Base-by-base conservation (phyloP, 2,329 filamentous ascomycete species). In the Niveomyces coronatus region DNA sequence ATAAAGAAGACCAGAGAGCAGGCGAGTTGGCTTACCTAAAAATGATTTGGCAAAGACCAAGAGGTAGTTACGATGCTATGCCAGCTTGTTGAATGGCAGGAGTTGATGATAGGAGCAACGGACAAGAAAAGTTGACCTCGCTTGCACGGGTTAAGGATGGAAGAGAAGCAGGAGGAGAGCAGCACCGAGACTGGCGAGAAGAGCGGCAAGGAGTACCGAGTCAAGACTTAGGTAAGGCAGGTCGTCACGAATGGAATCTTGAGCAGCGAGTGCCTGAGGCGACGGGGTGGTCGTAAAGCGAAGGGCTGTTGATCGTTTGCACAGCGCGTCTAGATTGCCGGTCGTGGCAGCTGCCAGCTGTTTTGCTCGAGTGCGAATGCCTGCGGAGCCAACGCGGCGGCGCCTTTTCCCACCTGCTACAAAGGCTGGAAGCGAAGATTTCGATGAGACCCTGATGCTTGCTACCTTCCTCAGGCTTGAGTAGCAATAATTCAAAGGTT, bases 61-160 rank as follows among this genome's bases (percentile, higher is more conserved):
- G 22, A 42, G 31, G 39, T 37, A 40, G 35, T 43, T 39, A 31
- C 40, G 35, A 40, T 30, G 28, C 26, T 39, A n/a, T n/a, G n/a
- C n/a, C 9, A 11, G n/a, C 15, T 13, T 24, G 14, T 2, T n/a
- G 27, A 31, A 42, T 44, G 50, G 54, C 40, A 44, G 16, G 37
- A 24, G 37, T 34, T 30, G 18, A 45, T 44, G 47, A 43, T 43
- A 44, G 40, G 33, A 44, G 47, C 34, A 37, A 41, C 24, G 13
- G 30, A 29, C 22, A 20, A 31, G 8, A 14, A 28, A 6, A n/a
- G 13, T 26, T 4, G 16, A 31, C 13, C 17, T 40, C 31, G 37
- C 37, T 31, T 40, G 37, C 27, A 22, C 19, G 11, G 13, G 28
- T 15, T 22, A 18, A 26, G 16, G 16, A 29, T 28, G 37, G 20